Evolutionary conservation across 176 grass and related monocot genomes (phyloP), one percentile per base, ranked within the genome.

Genomic region (Phoenix dactylifera): DNA sequence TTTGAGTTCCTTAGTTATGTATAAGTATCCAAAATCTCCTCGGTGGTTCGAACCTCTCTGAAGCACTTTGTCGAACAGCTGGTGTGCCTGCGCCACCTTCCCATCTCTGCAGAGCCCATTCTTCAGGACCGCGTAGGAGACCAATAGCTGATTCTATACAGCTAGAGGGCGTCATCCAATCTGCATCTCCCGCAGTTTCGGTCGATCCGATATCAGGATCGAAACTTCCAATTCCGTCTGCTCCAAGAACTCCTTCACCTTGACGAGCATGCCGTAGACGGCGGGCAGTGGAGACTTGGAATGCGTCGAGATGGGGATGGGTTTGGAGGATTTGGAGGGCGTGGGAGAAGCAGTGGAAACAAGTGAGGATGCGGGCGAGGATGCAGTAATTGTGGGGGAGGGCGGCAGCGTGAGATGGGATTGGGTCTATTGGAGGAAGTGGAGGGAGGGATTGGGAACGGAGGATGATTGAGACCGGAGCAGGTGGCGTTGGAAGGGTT

Each of bases 211-310:
- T 57, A 57, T 96, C 92, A 4, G 83, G 92, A 50, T 81, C 83
- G 63, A 96, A 96, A 4, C 86, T 87, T 96, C 80, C 57, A 50
- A 51, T 65, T 96, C 91, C 59, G 82, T 77, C 60, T 87, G 68
- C 44, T 90, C 83, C 35, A 96, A 62, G 81, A 96, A 90, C 4
- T 72, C 73, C 20, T 20, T 20, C 65, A 78, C 84, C 71, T 82
- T 88, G 72, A 97, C 68, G 19, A 97, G 78, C 55, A 91, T 66
- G 18, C 68, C 78, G 49, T 83, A 73, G 58, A 85, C 69, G 39
- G 84, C 69, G 3, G 78, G 60, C 67, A 16, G 4, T 2, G 18
- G 22, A 49, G 51, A 65, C 62, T 16, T 39, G 68, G 32, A 91
- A 77, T 29, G 76, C 69, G 74, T 97, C 80, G 26, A 73, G 62